Percentiles rank a stretch among this genome's conserved stretches.
phyloP scores from a whole-genome alignment of 257 asterid species.

The Dorcoceras hygrometricum region DNA sequence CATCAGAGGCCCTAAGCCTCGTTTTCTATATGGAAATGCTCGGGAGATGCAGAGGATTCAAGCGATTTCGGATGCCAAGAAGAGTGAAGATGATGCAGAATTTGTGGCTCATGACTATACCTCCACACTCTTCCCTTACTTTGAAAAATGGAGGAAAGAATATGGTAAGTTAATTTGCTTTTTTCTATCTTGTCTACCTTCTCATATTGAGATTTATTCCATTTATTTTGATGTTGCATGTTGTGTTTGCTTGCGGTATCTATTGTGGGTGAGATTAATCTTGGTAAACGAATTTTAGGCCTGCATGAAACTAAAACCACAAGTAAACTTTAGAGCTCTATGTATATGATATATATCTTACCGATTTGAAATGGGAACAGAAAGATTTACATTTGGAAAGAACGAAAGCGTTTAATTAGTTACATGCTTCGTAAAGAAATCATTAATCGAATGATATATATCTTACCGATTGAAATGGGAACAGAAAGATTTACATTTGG shows the following conservation, averaged over 20 bases:
- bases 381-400: too few species aligned
- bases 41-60: conserved; percentile 74
- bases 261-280: too few species aligned
- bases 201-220: neutral
- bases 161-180: conserved; percentile 39
- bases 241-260: neutral
- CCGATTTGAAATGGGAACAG: too few species aligned
- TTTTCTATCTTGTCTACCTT: neutral
- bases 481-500: too few species aligned
- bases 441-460: too few species aligned
- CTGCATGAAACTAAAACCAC: too few species aligned
- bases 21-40: conserved; percentile 53
- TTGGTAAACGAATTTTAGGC: too few species aligned
- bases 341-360: too few species aligned
- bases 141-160: conserved; percentile 78
- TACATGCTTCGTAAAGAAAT: too few species aligned
- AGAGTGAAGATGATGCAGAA: conserved; percentile 28
- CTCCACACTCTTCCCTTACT: conserved; percentile 76
- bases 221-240: neutral
- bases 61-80: conserved; percentile 26
- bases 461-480: too few species aligned
- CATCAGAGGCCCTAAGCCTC: conserved; percentile 67
- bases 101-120: conserved; percentile 85
- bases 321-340: too few species aligned
- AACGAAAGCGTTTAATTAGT: too few species aligned